phyloP scores from a whole-genome alignment of 2,329 filamentous ascomycete species.

The Pestalotiopsis sp. region DNA sequence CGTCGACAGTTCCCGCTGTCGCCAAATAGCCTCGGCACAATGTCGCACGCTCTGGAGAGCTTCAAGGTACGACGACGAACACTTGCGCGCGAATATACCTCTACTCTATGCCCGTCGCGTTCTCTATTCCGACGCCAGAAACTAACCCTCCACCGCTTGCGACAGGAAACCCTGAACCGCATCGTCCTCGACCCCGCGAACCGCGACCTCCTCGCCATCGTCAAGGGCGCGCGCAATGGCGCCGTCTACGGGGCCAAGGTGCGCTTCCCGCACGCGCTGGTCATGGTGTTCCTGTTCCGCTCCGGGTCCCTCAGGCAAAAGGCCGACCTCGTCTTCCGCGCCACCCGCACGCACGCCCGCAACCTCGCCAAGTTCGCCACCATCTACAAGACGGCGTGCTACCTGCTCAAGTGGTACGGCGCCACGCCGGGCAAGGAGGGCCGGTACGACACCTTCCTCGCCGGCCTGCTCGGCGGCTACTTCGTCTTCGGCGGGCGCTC shows the following conservation, averaged over 20 bases:
- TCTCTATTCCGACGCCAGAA: no score
- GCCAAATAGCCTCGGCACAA: constrained; percentile 29
- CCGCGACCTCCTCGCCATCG: constrained; percentile 79
- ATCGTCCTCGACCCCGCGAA: constrained; percentile 82
- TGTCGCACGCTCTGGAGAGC: constrained; percentile 26
- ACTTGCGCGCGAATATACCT: background rate
- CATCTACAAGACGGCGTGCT: constrained; percentile 84
- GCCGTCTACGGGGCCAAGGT: constrained; percentile 97
- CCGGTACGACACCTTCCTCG: constrained; percentile 80
- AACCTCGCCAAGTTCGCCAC: constrained; percentile 92
- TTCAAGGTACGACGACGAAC: constrained; percentile 15
- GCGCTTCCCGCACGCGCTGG: constrained; percentile 95
- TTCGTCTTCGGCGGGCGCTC: constrained; percentile 78
- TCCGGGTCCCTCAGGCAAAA: constrained; percentile 87
- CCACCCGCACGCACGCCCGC: constrained; percentile 85
- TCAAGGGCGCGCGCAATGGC: constrained; percentile 96
- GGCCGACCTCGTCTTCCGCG: constrained; percentile 74
- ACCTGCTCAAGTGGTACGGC: constrained; percentile 69
- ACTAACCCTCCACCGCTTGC: background rate
- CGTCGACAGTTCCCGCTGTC: constrained; percentile 4
- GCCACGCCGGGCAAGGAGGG: constrained; percentile 62
- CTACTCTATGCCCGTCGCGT: background rate
- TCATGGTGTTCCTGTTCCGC: constrained; percentile 98
- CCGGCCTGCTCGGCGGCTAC: constrained; percentile 88
- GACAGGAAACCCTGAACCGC: constrained; percentile 59